Evolutionary conservation across 305 asterid species (phyloP).

Genomic region (Fraxinus floribunda): DNA sequence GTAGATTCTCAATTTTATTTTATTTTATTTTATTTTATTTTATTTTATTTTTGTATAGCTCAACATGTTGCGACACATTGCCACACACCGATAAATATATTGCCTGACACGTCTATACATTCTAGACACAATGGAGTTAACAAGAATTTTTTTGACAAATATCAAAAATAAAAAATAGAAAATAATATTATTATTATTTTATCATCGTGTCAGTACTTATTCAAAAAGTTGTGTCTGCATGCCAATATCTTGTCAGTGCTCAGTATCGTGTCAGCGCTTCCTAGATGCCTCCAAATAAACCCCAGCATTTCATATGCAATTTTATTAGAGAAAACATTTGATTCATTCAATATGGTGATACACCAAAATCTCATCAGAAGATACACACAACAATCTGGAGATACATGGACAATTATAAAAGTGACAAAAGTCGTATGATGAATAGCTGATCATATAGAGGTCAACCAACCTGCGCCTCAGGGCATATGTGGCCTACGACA

Average conservation of each 20-base stretch:
- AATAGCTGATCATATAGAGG: neutral
- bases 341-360: neutral
- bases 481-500: conserved; percentile 94
- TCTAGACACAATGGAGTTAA: neutral
- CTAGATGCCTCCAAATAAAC: neutral
- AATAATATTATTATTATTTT: too few relatives aligned
- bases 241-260: neutral
- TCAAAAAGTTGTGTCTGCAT: neutral
- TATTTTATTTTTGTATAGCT: neutral
- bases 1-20: neutral
- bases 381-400: neutral
- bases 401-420: conserved; percentile 2
- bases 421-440: neutral
- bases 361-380: neutral
- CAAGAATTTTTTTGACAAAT: neutral
- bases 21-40: too few relatives aligned
- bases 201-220: neutral
- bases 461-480: conserved; percentile 83
- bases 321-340: neutral
- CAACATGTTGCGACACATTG: neutral
- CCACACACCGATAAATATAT: neutral
- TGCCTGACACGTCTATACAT: neutral
- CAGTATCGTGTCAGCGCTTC: neutral
- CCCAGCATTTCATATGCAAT: neutral
- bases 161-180: neutral